Evolutionary conservation across 805 yeast species (phyloP).

Genomic region (Candida easanensis): DNA sequence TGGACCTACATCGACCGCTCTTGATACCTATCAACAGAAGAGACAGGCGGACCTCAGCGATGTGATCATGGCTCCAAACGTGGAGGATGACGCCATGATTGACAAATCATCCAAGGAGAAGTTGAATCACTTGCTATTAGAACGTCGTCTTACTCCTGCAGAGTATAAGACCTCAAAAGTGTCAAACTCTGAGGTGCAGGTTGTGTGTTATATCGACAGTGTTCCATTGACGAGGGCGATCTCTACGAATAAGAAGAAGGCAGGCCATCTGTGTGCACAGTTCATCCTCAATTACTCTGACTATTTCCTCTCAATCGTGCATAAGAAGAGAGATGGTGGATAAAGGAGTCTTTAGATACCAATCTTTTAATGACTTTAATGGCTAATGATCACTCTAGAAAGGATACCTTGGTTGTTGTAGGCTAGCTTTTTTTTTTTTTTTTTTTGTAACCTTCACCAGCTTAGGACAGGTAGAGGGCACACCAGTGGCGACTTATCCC

Average conservation of each 20-base stretch:
- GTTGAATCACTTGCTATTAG: conserved; percentile 12
- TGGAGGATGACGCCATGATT: conserved; percentile 3
- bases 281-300: conserved; percentile 14
- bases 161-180: conserved; percentile 20
- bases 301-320: conserved; percentile 3
- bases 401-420: too few relatives aligned
- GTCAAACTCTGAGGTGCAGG: conserved; percentile 19
- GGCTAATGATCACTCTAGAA: too few relatives aligned
- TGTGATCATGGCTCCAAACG: neutral
- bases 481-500: too few relatives aligned
- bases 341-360: neutral
- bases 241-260: conserved; percentile 22
- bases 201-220: conserved; percentile 14
- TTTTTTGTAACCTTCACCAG: too few relatives aligned
- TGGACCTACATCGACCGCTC: neutral
- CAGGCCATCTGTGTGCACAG: conserved; percentile 23
- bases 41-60: neutral
- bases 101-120: conserved; percentile 18
- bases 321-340: neutral
- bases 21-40: conserved; percentile 2
- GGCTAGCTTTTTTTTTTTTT: too few relatives aligned
- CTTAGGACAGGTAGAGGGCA: too few relatives aligned
- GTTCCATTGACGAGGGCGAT: conserved; percentile 16
- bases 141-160: conserved; percentile 13
- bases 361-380: neutral